Conservation (phyloP, 2,329 filamentous ascomycete species). For the Paraphaeosphaeria minitans region DNA sequence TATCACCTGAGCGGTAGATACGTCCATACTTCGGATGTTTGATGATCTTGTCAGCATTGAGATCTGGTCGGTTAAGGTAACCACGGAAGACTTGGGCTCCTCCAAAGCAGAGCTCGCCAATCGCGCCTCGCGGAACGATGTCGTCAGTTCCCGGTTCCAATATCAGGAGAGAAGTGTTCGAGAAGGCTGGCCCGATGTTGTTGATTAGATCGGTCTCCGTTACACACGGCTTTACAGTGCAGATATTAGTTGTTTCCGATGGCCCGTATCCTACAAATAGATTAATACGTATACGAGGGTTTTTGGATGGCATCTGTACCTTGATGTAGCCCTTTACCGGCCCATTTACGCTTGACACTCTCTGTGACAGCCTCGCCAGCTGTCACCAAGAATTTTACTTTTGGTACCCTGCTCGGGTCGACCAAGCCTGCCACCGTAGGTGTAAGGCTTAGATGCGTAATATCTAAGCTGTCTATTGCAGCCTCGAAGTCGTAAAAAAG, state of each 20-base stretch:
- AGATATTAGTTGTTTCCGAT: conserved; percentile 87
- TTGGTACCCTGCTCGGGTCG: conserved; percentile 69
- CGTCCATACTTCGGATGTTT: conserved; percentile 70
- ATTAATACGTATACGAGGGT: background rate
- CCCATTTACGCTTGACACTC: conserved; percentile 73
- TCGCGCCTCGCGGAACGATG: conserved; percentile 69
- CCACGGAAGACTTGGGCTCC: conserved; percentile 78
- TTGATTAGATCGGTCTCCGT: conserved; percentile 63
- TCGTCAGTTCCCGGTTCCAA: conserved; percentile 47
- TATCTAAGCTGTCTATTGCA: conserved; percentile 64
- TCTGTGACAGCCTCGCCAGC: conserved; percentile 81
- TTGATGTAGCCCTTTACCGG: conserved; percentile 70
- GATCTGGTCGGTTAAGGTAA: conserved; percentile 69
- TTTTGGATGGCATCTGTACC: conserved; percentile 49
- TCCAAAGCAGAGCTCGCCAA: conserved; percentile 86
- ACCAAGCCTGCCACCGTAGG: conserved; percentile 83
- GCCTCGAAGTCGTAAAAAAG: conserved; percentile 74
- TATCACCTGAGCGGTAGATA: conserved; percentile 82
- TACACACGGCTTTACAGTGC: conserved; percentile 71
- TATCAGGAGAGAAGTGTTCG: conserved; percentile 78
- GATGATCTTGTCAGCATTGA: conserved; percentile 71
- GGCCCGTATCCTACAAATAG: conserved; percentile 69
- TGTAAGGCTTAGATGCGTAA: conserved; percentile 85
- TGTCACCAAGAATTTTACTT: conserved; percentile 76
- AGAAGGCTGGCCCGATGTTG: conserved; percentile 76